Conservation (phyloP, 164 flowering plant species). For the Brasenia schreberi region DNA sequence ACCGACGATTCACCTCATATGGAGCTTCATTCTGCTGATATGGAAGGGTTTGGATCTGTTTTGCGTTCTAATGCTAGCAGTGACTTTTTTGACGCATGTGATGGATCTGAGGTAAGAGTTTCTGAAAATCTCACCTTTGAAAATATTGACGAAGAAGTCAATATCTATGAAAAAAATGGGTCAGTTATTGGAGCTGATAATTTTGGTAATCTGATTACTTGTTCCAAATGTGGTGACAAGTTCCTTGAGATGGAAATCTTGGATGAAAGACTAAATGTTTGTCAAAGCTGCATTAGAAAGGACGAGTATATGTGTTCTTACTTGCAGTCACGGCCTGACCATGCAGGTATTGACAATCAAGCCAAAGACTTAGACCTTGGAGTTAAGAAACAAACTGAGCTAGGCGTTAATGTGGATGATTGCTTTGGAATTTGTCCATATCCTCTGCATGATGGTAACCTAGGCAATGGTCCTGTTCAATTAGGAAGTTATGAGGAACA, state of each 20-base stretch:
- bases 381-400: neutral
- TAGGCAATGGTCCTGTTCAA: neutral
- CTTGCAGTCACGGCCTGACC: neutral
- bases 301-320: conserved; percentile 5
- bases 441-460: neutral
- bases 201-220: conserved; percentile 16
- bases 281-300: conserved; percentile 41
- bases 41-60: neutral
- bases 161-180: neutral
- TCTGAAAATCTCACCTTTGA: neutral
- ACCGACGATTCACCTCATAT: conserved; percentile 11
- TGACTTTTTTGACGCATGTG: neutral
- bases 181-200: neutral
- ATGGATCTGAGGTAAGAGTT: neutral
- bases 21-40: neutral
- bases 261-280: conserved; percentile 30
- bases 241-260: conserved; percentile 18
- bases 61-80: neutral
- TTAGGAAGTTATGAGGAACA: neutral
- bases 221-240: conserved; percentile 45
- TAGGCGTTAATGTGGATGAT: neutral
- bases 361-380: neutral
- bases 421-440: neutral
- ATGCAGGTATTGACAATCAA: neutral
- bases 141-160: neutral